Evolutionary conservation across 2,329 filamentous ascomycete genomes (phyloP), one percentile per base, ranked within the genome.

Genomic region (Sclerotinia minor): DNA sequence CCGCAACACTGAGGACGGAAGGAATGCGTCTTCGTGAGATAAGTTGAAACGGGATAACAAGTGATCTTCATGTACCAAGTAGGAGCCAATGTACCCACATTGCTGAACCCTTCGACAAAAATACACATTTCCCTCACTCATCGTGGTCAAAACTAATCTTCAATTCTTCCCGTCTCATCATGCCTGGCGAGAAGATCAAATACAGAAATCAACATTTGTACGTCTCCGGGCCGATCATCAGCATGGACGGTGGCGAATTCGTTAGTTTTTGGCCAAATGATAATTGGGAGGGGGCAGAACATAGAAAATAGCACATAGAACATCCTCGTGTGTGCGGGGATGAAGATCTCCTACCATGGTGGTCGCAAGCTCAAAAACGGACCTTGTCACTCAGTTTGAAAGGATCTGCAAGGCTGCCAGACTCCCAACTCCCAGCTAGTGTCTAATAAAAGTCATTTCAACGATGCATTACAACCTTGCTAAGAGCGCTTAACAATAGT

Each of bases 401-500:
- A 50, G 29, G 1, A 49, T 49, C 29, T 50, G 44, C 45, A 50
- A 50, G 58, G 45, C 45, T 50, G 58, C n/a, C 21, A 11, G 49
- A 50, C 6, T 38, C 44, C 38, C 38, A 54, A 54, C 7, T n/a
- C 29, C 21, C 19, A 54, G n/a, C 29, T 24, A 38, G 19, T 45
- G 15, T 61, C 21, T 35, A 29, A 24, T 49, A 29, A 49, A n/a
- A 26, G 49, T 8, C 13, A 38, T 24, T 24, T 50, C 21, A 32
- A 49, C 21, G 17, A 29, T 61, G 58, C 29, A 47, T 29, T 35
- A 21, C 29, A 61, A 49, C 44, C 44, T 61, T 61, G 58, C 13
- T 49, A 29, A 19, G 26, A 60, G 29, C 29, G 19, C 29, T 61
- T 47, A 29, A 61, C 21, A 45, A 61, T 50, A 61, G 58, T 61